Evolutionary conservation across 2,329 filamentous ascomycete species (phyloP), one percentile per base, ranked within the genome.

Genomic region (Stagonosporopsis chrysanthemi): DNA sequence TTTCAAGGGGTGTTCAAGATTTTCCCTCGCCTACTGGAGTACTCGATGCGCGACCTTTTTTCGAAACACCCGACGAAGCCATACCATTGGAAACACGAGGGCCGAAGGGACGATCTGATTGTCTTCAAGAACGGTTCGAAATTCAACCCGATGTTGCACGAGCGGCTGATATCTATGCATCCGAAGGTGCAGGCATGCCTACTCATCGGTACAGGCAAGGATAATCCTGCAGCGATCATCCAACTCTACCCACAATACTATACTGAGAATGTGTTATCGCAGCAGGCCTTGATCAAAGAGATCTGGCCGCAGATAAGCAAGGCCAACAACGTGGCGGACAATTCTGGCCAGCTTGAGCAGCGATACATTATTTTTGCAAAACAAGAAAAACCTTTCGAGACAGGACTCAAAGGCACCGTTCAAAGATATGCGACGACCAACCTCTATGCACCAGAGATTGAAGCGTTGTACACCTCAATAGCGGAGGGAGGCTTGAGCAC

Each of bases 361-460:
- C 75, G 76, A 22, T 79, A 76, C 44, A 75, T 84, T 29, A 72
- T 77, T 0, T 74, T 84, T 50, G 71, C 80, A 0, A 77, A 76
- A 11, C 71, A 70, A 12, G 69, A 73, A 6, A 82, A 82, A 62
- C 78, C 81, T 0, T 82, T 84, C 47, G 64, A 75, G 1, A 75
- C 72, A 15, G 79, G 81, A 0, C 75, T 78, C n/a, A 83, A 84
- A 58, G 78, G 78, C 0, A 80, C 74, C 0, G 75, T 81, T 4
- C 78, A 80, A 63, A 74, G 81, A 7, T 72, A 71, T 4, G 68
- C 72, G 0, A 82, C 81, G 0, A 56, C 77, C 11, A 60, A 65
- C 1, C 71, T 80, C 0, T 84, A 83, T 45, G 66, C 66, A 2
- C 62, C 76, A 1, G 81, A 83, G 53, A 83, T 84, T 38, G 78